phyloP scores from a whole-genome alignment of 352 stramenopile genomes.

The Halophytophthora polymorphica region DNA sequence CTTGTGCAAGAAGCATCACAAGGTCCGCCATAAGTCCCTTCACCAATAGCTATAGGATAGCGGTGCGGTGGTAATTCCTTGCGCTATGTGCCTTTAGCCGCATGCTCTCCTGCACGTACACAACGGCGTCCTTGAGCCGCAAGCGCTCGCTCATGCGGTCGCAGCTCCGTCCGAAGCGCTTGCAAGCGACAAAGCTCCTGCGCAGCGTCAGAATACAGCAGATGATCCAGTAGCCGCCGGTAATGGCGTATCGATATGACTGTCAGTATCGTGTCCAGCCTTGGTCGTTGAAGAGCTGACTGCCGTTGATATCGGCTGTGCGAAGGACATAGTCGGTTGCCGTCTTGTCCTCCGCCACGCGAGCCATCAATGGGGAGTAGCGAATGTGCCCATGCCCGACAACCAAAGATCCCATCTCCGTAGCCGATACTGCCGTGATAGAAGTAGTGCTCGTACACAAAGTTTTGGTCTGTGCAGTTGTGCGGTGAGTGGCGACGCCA shows the following conservation, averaged over 20 bases:
- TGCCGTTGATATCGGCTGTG: constrained; percentile 27
- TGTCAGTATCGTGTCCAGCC: constrained; percentile 7
- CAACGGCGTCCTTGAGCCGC: constrained; percentile 21
- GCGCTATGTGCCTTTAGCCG: constrained; percentile 22
- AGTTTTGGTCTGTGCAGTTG: no score
- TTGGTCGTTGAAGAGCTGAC: constrained; percentile 9
- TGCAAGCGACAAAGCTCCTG: constrained; percentile 28
- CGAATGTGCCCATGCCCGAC: no score
- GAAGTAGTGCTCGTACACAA: constrained; percentile 4
- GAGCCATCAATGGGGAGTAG: constrained; percentile 4
- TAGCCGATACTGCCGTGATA: constrained; percentile 9
- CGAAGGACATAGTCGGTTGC: constrained; percentile 25
- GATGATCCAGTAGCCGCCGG: constrained; percentile 16
- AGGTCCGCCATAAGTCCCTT: constrained; percentile 34
- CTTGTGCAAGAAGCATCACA: constrained; percentile 30
- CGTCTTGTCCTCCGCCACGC: constrained; percentile 17
- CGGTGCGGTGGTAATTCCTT: constrained; percentile 23
- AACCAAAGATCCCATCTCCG: no score
- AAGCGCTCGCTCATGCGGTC: constrained; percentile 18
- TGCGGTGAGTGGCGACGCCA: background rate
- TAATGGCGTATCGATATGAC: constrained; percentile 27
- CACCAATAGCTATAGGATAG: constrained; percentile 26
- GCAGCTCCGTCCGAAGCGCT: constrained; percentile 22
- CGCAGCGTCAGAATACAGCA: constrained; percentile 24
- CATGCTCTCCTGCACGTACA: constrained; percentile 33